Evolutionary conservation across 2,329 filamentous ascomycete species (phyloP).

Genomic region (Nakataea oryzae): DNA sequence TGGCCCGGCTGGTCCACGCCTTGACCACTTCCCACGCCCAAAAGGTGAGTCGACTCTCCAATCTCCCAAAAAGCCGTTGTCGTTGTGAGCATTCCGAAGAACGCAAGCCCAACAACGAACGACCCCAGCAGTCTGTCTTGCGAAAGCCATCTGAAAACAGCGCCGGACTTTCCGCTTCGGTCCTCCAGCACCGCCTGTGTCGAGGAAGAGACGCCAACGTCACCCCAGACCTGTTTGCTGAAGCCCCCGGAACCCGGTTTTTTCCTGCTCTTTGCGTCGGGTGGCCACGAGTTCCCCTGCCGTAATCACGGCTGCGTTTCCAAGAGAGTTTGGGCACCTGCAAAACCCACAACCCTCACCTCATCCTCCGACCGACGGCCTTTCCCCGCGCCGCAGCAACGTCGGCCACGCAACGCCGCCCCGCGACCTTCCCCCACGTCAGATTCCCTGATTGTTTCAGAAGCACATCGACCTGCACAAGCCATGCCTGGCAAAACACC

Average conservation of each 20-base stretch:
- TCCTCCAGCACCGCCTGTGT: not conserved
- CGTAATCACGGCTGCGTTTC: not conserved
- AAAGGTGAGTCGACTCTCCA: not conserved
- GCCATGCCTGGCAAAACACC: slow-evolving; percentile 65
- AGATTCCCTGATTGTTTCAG: not conserved
- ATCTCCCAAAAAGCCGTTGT: not conserved
- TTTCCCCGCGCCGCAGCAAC: not conserved
- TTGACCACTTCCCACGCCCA: not conserved
- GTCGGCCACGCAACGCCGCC: not conserved
- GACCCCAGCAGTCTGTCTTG: not conserved
- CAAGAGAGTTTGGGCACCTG: not conserved
- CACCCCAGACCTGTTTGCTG: not conserved
- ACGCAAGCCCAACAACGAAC: not conserved
- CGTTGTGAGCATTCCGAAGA: not conserved
- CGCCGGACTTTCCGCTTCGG: not conserved
- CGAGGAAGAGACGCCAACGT: not conserved
- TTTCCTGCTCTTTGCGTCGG: not conserved
- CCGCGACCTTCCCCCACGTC: not conserved
- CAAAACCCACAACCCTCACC: not conserved
- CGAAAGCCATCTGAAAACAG: not conserved
- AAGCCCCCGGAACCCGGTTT: not conserved
- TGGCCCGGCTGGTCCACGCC: not conserved
- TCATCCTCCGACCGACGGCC: not conserved
- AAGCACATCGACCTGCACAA: slow-evolving; percentile 7
- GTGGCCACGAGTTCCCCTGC: not conserved